Evolutionary conservation across 371 early-diverging fungal species (phyloP).

Genomic region (Zancudomyces culisetae): DNA sequence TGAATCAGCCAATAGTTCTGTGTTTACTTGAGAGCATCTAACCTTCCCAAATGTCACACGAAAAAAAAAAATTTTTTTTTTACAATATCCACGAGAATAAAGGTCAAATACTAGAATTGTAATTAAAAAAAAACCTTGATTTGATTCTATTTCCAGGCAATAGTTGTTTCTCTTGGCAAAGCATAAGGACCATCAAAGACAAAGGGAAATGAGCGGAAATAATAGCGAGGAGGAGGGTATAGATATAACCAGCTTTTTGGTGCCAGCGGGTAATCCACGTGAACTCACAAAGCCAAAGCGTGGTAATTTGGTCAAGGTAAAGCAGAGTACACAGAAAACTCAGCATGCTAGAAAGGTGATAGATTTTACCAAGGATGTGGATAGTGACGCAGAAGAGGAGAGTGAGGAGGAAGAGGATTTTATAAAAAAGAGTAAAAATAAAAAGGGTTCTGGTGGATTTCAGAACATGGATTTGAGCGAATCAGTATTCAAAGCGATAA

Average conservation of each 20-base stretch:
- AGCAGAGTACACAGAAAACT: neutral
- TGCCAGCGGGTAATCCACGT: neutral
- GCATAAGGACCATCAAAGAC: too few species aligned
- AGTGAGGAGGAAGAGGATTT: conserved; percentile 7
- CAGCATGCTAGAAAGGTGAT: neutral
- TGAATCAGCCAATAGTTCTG: too few species aligned
- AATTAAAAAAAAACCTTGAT: too few species aligned
- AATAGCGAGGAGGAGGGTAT: neutral
- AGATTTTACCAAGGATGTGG: neutral
- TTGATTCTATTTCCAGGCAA: too few species aligned
- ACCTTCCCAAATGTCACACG: too few species aligned
- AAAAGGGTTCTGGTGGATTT: conserved; percentile 87
- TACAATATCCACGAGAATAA: too few species aligned
- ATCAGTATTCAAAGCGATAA: conserved; percentile 50
- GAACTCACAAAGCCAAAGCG: neutral
- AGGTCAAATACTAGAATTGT: too few species aligned
- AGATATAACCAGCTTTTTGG: neutral
- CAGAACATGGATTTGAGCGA: conserved; percentile 75
- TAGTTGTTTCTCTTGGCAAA: too few species aligned
- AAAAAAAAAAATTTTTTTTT: too few species aligned
- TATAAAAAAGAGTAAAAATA: conserved; percentile 42
- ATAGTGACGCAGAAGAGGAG: neutral
- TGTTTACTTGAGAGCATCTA: too few species aligned
- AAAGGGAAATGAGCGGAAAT: too few species aligned
- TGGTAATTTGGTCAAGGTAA: neutral